These are phyloP conservation scores for Lecanoromycetidae sp. DNA, from an alignment of 2,329 filamentous ascomycete species.

Conservation along the genomic window DNA sequence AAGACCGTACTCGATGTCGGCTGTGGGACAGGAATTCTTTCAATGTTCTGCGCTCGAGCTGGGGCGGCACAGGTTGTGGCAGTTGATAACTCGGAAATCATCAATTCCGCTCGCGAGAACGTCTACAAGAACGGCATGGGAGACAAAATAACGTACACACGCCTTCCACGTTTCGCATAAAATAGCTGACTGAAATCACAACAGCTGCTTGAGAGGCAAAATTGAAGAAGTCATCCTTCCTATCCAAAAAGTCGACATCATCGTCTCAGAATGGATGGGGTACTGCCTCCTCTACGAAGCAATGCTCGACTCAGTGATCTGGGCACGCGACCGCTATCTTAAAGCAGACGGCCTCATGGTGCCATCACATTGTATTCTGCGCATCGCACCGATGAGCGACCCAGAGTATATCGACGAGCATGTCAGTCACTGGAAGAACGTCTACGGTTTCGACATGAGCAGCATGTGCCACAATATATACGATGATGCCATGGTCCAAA, in stretches of 20 bases:
- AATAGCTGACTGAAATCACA: neutral
- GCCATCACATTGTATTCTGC: conserved; percentile 72
- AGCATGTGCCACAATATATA: conserved; percentile 75
- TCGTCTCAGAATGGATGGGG: conserved; percentile 97
- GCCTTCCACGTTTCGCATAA: neutral
- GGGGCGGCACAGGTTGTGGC: conserved; percentile 78
- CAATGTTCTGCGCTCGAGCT: conserved; percentile 87
- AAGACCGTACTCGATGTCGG: conserved; percentile 87
- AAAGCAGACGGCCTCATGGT: conserved; percentile 69
- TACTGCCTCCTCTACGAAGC: conserved; percentile 89
- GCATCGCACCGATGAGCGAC: conserved; percentile 69
- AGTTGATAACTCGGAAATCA: conserved; percentile 85
- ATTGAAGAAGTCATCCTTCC: conserved; percentile 77
- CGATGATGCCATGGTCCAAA: conserved; percentile 68
- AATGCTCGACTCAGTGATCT: conserved; percentile 88
- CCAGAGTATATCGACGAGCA: conserved; percentile 65
- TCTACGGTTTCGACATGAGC: conserved; percentile 91
- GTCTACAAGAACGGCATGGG: conserved; percentile 68
- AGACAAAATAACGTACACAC: conserved; percentile 51
- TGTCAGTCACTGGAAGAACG: conserved; percentile 75
- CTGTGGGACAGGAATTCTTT: conserved; percentile 73
- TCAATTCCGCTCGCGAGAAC: conserved; percentile 74
- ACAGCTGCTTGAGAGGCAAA: conserved; percentile 60
- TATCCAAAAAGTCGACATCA: conserved; percentile 75
- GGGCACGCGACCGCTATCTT: conserved; percentile 76